Base-by-base conservation (phyloP, 768 basidiomycete species). In the Lactarius deliciosus region DNA sequence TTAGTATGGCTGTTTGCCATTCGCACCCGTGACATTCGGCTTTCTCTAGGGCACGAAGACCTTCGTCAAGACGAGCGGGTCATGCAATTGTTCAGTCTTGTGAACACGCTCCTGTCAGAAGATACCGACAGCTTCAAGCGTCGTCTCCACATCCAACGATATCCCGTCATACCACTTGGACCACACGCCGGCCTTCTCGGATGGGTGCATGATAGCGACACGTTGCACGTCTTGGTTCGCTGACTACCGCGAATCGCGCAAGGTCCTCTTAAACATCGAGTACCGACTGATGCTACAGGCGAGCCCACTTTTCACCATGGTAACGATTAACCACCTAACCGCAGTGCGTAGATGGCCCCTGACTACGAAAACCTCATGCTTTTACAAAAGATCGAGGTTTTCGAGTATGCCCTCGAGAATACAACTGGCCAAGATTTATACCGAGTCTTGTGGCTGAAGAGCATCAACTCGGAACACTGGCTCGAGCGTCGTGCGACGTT, bases 261-360 rank as follows among this genome's bases (percentile, higher is more conserved):
- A 99, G 79, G 95, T 99, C 32, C 81, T 98, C 20, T 83, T 98
- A 65, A 98, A 99, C 75, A 97, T 98, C 64, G 97, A 99, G 78
- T 96, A 98, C 74, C 88, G 96, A n/a, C 79, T 99, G 65, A 99
- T 99, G 91, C 86, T 98, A 8, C 97, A 99, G 83, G 94, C 91
- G 64, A 34, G 65, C 20, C 30, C 16, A 9, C 68, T 70, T 11
- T 20, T 34, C 38, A 22, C 6, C n/a, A 4, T 2, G 22, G 2
- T 57, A 5, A 38, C 34, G 7, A 32, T 53, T 11, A 3, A 20
- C 36, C 32, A 7, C 16, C 34, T 60, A 56, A 54, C 43, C 30
- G 20, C 4, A 10, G 18, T 40, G 32, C 50, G n/a, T 70, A 98
- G 95, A 98, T 98, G 96, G 97, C 97, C 10, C 96, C 97, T 11